Conservation (phyloP, 1,284 basidiomycete genomes). For the Tranzscheliella williamsii region DNA sequence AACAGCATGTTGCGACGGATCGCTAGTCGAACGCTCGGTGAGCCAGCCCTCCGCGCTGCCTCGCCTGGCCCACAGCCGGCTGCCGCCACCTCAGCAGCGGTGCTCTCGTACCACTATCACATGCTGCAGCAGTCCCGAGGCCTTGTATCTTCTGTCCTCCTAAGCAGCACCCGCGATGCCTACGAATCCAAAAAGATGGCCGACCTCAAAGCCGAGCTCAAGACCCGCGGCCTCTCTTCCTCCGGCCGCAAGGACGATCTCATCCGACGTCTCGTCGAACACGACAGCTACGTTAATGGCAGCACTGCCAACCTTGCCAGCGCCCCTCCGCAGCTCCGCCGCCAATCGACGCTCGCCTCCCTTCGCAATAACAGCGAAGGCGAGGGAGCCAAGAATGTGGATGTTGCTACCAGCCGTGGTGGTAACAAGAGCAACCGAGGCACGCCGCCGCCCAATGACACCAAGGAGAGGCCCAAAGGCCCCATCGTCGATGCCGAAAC, state of each 20-base stretch:
- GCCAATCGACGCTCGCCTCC: constrained; percentile 48
- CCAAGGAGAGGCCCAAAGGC: background rate
- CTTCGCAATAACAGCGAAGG: constrained; percentile 6
- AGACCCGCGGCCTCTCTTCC: constrained; percentile 50
- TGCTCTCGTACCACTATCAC: constrained; percentile 37
- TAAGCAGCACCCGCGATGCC: constrained; percentile 46
- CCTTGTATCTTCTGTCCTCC: constrained; percentile 51
- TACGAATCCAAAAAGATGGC: constrained; percentile 46
- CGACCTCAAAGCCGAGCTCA: constrained; percentile 49
- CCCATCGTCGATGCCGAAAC: constrained; percentile 31
- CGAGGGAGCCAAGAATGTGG: constrained; percentile 10
- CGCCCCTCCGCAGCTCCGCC: constrained; percentile 21
- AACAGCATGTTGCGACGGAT: constrained; percentile 37
- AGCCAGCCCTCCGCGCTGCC: constrained; percentile 21
- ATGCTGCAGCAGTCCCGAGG: constrained; percentile 36
- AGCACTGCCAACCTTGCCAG: constrained; percentile 27
- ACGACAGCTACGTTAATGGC: constrained; percentile 43
- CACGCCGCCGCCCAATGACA: constrained; percentile 2
- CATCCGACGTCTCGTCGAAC: constrained; percentile 48
- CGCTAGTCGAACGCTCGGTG: constrained; percentile 33
- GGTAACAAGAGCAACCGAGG: constrained; percentile 14
- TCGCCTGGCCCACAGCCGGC: constrained; percentile 25
- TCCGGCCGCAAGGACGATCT: constrained; percentile 50
- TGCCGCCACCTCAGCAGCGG: constrained; percentile 31
- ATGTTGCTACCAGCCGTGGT: constrained; percentile 14